phyloP scores from a whole-genome alignment of 371 early-diverging fungal species.

The Mortierella sp. region DNA sequence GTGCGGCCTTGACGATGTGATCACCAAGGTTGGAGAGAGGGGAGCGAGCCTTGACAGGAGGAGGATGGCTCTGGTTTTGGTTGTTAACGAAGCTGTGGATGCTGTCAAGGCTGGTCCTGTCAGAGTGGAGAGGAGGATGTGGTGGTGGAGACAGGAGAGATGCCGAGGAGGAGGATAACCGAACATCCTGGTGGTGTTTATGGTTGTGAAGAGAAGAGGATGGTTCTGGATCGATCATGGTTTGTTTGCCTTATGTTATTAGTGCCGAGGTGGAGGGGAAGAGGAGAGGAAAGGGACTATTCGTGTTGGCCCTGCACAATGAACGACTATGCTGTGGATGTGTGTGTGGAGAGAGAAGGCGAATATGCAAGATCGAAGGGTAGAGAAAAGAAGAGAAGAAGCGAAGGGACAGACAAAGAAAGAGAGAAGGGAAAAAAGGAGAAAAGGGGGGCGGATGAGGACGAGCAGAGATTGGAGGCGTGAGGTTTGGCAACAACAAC shows the following conservation, averaged over 20 bases:
- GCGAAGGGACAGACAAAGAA: background rate
- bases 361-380: background rate
- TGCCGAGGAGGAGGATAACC: constrained; percentile 20
- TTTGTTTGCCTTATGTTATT: background rate
- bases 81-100: constrained; percentile 8
- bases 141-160: constrained; percentile 18
- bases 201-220: constrained; percentile 12
- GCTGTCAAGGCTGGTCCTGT: constrained; percentile 24
- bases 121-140: background rate
- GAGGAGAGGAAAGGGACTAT: background rate
- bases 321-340: background rate
- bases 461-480: no score
- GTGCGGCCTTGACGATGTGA: constrained; percentile 46
- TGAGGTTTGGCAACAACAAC: no score
- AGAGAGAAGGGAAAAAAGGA: background rate
- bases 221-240: constrained; percentile 37
- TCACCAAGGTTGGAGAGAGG: constrained; percentile 42
- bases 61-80: constrained; percentile 7
- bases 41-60: constrained; percentile 33
- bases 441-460: background rate
- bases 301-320: background rate
- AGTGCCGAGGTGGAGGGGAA: background rate
- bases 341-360: background rate
- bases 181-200: constrained; percentile 21
- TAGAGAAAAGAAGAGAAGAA: background rate